A percentile compares a stretch with the other conserved stretches of the same genome.
phyloP scores from a whole-genome alignment of 345 rosid species.

The Syzygium jambos region DNA sequence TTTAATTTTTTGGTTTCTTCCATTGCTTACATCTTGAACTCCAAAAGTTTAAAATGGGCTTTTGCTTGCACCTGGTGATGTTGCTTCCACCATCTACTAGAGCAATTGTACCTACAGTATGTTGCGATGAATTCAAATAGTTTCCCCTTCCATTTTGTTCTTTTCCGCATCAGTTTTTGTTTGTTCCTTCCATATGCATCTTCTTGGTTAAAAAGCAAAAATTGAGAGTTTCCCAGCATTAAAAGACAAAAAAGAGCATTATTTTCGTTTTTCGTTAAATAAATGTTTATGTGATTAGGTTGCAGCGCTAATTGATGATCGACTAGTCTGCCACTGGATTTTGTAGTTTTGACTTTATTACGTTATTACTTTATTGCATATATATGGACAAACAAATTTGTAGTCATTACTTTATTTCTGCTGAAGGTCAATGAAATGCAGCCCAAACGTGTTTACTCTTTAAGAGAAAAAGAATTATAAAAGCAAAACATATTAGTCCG shows the following conservation, averaged over 20 bases:
- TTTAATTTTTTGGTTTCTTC: neutral
- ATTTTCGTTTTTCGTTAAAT: neutral
- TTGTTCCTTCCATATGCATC: neutral
- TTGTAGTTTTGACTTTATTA: neutral
- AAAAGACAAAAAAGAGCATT: neutral
- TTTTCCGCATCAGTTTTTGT: neutral
- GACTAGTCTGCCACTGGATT: neutral
- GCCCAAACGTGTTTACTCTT: neutral
- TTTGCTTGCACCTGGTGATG: neutral
- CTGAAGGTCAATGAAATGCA: neutral
- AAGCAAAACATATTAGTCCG: neutral
- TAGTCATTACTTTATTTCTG: neutral
- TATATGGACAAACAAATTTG: no score
- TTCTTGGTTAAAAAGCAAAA: neutral
- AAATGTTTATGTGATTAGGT: no score
- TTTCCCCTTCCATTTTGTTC: neutral
- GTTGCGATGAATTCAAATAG: neutral
- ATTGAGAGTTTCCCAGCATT: neutral
- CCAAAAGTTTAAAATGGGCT: neutral
- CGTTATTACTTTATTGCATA: no score
- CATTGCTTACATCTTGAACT: neutral
- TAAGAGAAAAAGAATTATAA: neutral
- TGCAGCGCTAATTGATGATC: neutral
- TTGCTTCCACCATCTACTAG: neutral
- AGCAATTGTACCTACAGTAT: neutral